Conservation (phyloP, 1,284 basidiomycete genomes). For the Cryptococcus neoformans region DNA sequence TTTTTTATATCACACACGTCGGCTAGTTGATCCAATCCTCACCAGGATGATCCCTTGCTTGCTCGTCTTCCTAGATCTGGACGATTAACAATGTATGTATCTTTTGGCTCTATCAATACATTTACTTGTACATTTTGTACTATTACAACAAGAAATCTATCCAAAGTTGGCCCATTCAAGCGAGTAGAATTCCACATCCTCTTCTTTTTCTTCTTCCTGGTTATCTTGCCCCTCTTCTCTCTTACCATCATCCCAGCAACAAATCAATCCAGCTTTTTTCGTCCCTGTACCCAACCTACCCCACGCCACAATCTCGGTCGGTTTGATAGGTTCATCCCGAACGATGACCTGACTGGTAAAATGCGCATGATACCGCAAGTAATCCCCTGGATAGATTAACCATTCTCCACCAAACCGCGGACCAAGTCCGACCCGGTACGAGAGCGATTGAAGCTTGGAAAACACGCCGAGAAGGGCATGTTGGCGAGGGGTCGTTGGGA, state of each 20-base stretch:
- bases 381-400: conserved; percentile 95
- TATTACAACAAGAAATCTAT: conserved; percentile 53
- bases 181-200: conserved; percentile 67
- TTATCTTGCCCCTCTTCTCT: conserved; percentile 68
- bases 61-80: not conserved
- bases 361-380: conserved; percentile 94
- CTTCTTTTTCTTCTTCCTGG: conserved; percentile 42
- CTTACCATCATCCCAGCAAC: conserved; percentile 68
- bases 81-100: conserved; percentile 7
- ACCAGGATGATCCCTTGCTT: too few relatives aligned
- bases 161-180: conserved; percentile 93
- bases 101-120: conserved; percentile 60
- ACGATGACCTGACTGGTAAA: conserved; percentile 81
- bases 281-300: conserved; percentile 95
- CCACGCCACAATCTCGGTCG: conserved; percentile 92
- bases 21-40: not conserved
- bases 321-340: conserved; percentile 60
- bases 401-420: conserved; percentile 86
- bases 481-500: conserved; percentile 26
- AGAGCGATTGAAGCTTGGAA: conserved; percentile 29
- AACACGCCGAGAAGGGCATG: conserved; percentile 31
- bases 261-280: conserved; percentile 92
- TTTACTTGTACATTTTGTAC: conserved; percentile 47
- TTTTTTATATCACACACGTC: not conserved
- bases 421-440: conserved; percentile 58